Evolutionary conservation across 768 basidiomycete species (phyloP), one percentile per base, ranked within the genome.

Genomic region (Cubamyces lactineus): DNA sequence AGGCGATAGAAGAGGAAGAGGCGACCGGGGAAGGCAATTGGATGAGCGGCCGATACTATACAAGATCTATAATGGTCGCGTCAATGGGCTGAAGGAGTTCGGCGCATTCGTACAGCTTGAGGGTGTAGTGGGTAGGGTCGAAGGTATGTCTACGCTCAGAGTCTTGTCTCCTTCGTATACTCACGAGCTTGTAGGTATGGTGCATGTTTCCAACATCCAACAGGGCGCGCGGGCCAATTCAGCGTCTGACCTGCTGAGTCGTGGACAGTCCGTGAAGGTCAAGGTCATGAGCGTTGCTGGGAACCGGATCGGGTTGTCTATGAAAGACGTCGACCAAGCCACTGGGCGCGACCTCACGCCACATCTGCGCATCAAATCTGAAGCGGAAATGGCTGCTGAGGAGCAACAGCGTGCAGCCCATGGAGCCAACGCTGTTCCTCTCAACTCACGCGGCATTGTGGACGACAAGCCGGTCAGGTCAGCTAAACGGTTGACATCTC

Each of bases 251-350:
- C 79, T 97, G 45, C 82, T 98, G 53, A 89, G 85, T 64, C 84
- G 94, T 60, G 88, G 89, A 21, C 92, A 98, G 70, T 70, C 79
- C 15, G 93, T 97, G 63, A 98, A 96, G 73, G 92, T 98, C 71
- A 98, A 99, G 74, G 94, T 98, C 64, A 92, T 97, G 88, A 94
- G 92, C 62, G 82, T 94, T 21, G 92, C 94, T 1, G 93, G 92
- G 5, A 85, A 58, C 63, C 86, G 93, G 56, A 75, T 95, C 55
- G 85, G 92, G 8, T 82, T 99, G 23, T 98, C 96, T 23, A 98
- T 99, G 91, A 96, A 96, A 71, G 97, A 99, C 72, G 97, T 94
- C 34, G 97, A 99, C 73, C 97, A 99, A 73, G 75, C 72, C 16
- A 88, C 88, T 0, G 97, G 96, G 6, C 87, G 86, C 23, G 97